Conservation (phyloP, 2,329 filamentous ascomycete species). For the Bretziella fagacearum region DNA sequence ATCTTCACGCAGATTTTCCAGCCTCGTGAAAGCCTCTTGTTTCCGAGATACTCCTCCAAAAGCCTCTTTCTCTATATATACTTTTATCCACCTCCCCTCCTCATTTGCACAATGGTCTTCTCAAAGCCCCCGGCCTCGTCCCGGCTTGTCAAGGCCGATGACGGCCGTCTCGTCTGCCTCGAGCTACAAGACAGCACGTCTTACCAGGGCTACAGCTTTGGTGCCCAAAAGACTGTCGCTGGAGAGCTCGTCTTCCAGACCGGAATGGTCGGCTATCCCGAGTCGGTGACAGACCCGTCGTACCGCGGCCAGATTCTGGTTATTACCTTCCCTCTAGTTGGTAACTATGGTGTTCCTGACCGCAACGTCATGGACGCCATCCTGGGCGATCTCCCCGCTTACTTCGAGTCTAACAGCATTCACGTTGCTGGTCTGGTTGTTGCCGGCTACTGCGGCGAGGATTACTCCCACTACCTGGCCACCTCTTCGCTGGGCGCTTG, state of each 20-base stretch:
- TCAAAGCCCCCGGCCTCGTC: conserved; percentile 40
- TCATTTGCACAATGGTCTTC: conserved; percentile 20
- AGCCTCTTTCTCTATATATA: not conserved
- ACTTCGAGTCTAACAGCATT: conserved; percentile 87
- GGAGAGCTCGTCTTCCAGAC: conserved; percentile 99
- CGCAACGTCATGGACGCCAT: conserved; percentile 71
- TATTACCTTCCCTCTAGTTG: conserved; percentile 85
- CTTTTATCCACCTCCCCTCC: not conserved
- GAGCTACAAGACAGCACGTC: conserved; percentile 84
- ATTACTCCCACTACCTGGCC: conserved; percentile 89
- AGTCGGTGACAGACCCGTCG: conserved; percentile 76
- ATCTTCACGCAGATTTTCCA: not conserved
- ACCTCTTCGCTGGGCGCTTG: conserved; percentile 79
- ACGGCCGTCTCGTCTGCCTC: conserved; percentile 58
- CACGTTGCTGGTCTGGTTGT: conserved; percentile 86
- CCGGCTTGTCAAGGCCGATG: conserved; percentile 33
- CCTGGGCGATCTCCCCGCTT: conserved; percentile 67
- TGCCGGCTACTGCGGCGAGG: conserved; percentile 82
- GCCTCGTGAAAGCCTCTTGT: not conserved
- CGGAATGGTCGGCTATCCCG: conserved; percentile 96
- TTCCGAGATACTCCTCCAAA: not conserved
- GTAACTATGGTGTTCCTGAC: conserved; percentile 93
- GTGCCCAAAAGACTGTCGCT: conserved; percentile 81
- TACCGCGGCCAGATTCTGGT: conserved; percentile 90
- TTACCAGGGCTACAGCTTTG: conserved; percentile 93